These are phyloP conservation scores for Aegilops sharonensis DNA, from an alignment of 176 grass and related monocot species.

Conservation along the genomic window DNA sequence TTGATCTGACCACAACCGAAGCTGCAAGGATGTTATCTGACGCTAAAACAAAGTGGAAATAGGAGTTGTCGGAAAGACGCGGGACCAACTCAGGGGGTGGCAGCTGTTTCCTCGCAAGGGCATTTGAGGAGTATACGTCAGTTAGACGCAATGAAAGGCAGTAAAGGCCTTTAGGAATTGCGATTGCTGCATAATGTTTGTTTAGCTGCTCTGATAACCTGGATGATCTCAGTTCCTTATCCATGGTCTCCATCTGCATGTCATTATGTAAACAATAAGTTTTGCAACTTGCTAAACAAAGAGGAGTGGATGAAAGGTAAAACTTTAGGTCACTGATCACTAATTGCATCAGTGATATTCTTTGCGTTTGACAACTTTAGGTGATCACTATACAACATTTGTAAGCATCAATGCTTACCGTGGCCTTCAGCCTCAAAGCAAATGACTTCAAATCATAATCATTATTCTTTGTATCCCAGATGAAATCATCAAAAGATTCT, in stretches of 20 bases:
- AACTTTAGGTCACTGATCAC: not conserved
- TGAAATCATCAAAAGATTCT: slow-evolving; percentile 86
- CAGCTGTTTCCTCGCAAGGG: slow-evolving; percentile 89
- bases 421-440: slow-evolving; percentile 74
- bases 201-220: slow-evolving; percentile 86
- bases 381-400: not conserved
- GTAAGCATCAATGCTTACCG: slow-evolving; percentile 37
- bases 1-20: slow-evolving; percentile 86
- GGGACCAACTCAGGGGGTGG: slow-evolving; percentile 90
- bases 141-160: slow-evolving; percentile 94
- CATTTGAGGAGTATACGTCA: slow-evolving; percentile 99
- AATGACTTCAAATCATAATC: slow-evolving; percentile 87
- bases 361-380: slow-evolving; percentile 13
- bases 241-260: slow-evolving; percentile 95
- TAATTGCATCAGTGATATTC: slow-evolving; percentile 1
- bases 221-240: slow-evolving; percentile 79
- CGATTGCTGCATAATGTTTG: slow-evolving; percentile 91
- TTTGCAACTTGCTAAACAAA: slow-evolving; percentile 22
- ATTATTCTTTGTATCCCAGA: slow-evolving; percentile 82
- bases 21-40: slow-evolving; percentile 98
- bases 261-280: slow-evolving; percentile 26
- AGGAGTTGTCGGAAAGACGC: slow-evolving; percentile 70
- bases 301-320: not conserved
- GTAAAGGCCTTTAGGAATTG: slow-evolving; percentile 93
- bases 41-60: slow-evolving; percentile 80